These are phyloP conservation scores for Fusarium longipes DNA, from an alignment of 2,329 filamentous ascomycete genomes.

Conservation along the genomic window DNA sequence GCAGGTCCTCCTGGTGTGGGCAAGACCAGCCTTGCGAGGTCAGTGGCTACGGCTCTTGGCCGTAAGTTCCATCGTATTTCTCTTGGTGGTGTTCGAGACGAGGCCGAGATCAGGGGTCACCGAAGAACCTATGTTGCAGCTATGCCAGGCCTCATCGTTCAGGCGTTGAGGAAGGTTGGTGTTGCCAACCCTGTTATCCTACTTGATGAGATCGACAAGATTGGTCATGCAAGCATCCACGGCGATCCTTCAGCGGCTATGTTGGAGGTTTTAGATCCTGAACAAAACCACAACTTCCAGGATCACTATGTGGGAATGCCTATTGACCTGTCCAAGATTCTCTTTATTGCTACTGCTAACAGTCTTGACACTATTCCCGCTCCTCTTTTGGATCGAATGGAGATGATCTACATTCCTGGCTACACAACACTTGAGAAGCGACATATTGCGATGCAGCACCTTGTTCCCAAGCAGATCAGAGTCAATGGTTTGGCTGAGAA, in stretches of 20 bases:
- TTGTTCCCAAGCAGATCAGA: constrained; percentile 95
- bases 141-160: constrained; percentile 97
- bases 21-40: constrained; percentile 95
- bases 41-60: constrained; percentile 89
- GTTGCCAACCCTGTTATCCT: constrained; percentile 96
- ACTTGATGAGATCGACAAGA: constrained; percentile 97
- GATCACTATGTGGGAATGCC: constrained; percentile 98
- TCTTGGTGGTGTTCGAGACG: constrained; percentile 92
- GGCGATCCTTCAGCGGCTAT: constrained; percentile 97
- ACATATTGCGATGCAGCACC: constrained; percentile 90
- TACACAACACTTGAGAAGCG: constrained; percentile 98
- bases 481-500: constrained; percentile 85
- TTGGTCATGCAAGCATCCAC: constrained; percentile 90
- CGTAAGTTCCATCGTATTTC: constrained; percentile 98
- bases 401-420: constrained; percentile 90
- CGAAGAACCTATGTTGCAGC: constrained; percentile 96
- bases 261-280: constrained; percentile 96
- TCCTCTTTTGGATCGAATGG: constrained; percentile 96
- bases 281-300: constrained; percentile 94
- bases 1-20: constrained; percentile 94
- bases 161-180: constrained; percentile 93
- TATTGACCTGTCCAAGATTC: constrained; percentile 93
- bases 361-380: constrained; percentile 92
- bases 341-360: constrained; percentile 98
- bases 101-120: constrained; percentile 96